Evolutionary conservation across 805 yeast genomes (phyloP).

Genomic region (Kockiozyma suomiensis): DNA sequence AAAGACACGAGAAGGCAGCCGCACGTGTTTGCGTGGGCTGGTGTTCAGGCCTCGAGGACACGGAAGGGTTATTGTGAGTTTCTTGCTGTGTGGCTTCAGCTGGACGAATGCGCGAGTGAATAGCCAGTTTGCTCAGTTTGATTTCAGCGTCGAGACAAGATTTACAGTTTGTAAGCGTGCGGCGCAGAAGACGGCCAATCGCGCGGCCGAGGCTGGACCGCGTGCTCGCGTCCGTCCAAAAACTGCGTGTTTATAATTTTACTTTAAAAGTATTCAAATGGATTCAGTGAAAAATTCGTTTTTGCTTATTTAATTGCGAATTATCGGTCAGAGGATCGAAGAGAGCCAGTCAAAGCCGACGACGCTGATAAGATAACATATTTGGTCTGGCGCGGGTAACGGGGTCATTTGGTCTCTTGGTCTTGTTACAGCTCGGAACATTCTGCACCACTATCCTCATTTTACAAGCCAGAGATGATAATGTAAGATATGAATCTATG

Average conservation of each 20-base stretch:
- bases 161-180: constrained; percentile 3
- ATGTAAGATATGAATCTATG: too few relatives aligned
- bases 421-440: too few relatives aligned
- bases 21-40: neutral
- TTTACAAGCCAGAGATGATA: too few relatives aligned
- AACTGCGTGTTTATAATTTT: too few relatives aligned
- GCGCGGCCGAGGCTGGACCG: neutral
- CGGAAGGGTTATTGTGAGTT: too few relatives aligned
- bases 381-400: too few relatives aligned
- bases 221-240: constrained; percentile 1
- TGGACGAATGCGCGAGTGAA: neutral
- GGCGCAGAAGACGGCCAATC: constrained; percentile 10
- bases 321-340: neutral
- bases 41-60: neutral
- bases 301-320: too few relatives aligned
- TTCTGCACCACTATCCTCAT: too few relatives aligned
- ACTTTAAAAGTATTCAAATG: too few relatives aligned
- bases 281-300: too few relatives aligned
- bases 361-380: too few relatives aligned
- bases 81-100: neutral
- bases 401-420: too few relatives aligned
- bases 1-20: neutral
- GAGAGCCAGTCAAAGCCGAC: neutral
- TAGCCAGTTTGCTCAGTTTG: neutral
- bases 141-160: neutral